Evolutionary conservation across 2,329 filamentous ascomycete species (phyloP).

Genomic region (Alternaria angustiovoidea): DNA sequence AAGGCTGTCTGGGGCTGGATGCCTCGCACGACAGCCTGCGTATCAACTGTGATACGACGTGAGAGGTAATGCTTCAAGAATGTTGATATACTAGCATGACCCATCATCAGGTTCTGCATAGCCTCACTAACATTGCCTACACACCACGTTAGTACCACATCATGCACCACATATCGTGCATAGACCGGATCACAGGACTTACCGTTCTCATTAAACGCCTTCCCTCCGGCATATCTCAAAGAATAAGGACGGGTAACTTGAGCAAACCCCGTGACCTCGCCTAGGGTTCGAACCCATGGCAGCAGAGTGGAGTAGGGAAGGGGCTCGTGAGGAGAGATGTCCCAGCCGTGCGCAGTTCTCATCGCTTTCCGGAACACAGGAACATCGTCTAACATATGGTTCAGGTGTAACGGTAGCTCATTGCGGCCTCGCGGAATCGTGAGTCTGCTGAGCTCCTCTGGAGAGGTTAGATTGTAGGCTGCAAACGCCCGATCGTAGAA

Average conservation of each 20-base stretch:
- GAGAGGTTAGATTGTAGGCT: slow-evolving; percentile 40
- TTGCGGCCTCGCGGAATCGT: slow-evolving; percentile 28
- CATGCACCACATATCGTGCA: background rate
- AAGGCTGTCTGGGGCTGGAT: slow-evolving; percentile 18
- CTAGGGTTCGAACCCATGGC: slow-evolving; percentile 38
- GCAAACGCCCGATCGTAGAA: slow-evolving; percentile 40
- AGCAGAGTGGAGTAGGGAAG: slow-evolving; percentile 34
- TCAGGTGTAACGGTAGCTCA: slow-evolving; percentile 7
- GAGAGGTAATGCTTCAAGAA: slow-evolving; percentile 20
- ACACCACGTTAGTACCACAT: slow-evolving; percentile 13
- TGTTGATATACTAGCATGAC: slow-evolving; percentile 10
- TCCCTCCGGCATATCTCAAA: slow-evolving; percentile 47
- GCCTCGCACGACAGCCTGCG: slow-evolving; percentile 22
- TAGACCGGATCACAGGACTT: slow-evolving; percentile 17
- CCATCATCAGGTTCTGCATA: slow-evolving; percentile 45
- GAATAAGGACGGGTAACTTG: slow-evolving; percentile 41
- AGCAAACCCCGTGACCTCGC: slow-evolving; percentile 39
- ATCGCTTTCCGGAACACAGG: slow-evolving; percentile 28
- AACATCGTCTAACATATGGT: slow-evolving; percentile 9
- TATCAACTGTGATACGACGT: slow-evolving; percentile 21
- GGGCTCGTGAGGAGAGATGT: slow-evolving; percentile 26
- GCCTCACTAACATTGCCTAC: slow-evolving; percentile 40
- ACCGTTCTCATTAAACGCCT: slow-evolving; percentile 52
- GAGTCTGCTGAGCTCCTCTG: slow-evolving; percentile 48
- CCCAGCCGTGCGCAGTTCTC: background rate